A percentile compares a stretch with the other conserved stretches of the same genome.
These are phyloP conservation scores for Alternaria conjuncta DNA, from an alignment of 2,329 filamentous ascomycete genomes.

Conservation along the genomic window DNA sequence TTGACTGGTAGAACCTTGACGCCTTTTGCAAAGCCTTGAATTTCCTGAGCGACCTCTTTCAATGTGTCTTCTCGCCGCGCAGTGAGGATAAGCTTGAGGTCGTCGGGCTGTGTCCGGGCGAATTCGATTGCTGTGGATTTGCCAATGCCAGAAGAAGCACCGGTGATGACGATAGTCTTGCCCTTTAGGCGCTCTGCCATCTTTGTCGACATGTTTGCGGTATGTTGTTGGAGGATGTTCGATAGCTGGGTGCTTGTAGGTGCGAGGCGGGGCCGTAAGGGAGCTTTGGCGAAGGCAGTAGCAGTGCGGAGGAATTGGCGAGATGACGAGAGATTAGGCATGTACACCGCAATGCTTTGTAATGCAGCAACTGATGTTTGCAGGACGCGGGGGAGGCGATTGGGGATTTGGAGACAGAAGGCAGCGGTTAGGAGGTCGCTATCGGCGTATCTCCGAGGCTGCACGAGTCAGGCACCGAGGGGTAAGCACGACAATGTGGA, in stretches of 20 bases:
- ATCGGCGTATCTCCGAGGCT: slow-evolving; percentile 18
- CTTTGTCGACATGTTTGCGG: slow-evolving; percentile 69
- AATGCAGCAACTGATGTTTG: slow-evolving; percentile 5
- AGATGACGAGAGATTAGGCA: slow-evolving; percentile 24
- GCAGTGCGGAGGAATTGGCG: slow-evolving; percentile 24
- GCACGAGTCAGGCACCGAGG: slow-evolving; percentile 25
- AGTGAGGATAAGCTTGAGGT: slow-evolving; percentile 84
- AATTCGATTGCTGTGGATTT: slow-evolving; percentile 86
- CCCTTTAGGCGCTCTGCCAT: slow-evolving; percentile 84
- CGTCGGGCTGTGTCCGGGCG: slow-evolving; percentile 79
- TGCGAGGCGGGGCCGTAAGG: slow-evolving; percentile 16
- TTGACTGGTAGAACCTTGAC: slow-evolving; percentile 81
- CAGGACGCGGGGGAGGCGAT: background rate
- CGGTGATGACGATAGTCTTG: slow-evolving; percentile 92
- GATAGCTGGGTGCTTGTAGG: slow-evolving; percentile 12
- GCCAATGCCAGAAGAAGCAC: slow-evolving; percentile 92
- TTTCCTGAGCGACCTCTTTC: slow-evolving; percentile 76
- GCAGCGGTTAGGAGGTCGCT: slow-evolving; percentile 5
- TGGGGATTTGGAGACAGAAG: background rate
- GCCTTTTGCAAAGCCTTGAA: slow-evolving; percentile 73
- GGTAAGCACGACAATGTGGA: slow-evolving; percentile 20
- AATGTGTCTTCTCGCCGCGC: slow-evolving; percentile 84
- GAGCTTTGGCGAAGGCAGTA: slow-evolving; percentile 15
- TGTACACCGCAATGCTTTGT: slow-evolving; percentile 19
- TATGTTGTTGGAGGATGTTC: slow-evolving; percentile 17